These are phyloP conservation scores for Poa pratensis DNA, from an alignment of 176 grass and related monocot genomes.

Conservation along the genomic window DNA sequence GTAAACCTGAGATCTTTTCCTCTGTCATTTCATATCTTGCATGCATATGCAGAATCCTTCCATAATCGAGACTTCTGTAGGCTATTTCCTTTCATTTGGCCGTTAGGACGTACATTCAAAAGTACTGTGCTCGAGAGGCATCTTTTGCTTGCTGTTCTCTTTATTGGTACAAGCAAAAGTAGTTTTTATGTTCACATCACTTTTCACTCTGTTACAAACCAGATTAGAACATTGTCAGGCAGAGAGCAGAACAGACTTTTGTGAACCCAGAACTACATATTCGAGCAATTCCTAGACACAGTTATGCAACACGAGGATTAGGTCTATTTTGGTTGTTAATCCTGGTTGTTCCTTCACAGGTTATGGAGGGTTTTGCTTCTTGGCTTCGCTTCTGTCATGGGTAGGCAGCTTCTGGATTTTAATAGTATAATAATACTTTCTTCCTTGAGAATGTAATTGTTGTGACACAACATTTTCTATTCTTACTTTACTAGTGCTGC, in stretches of 20 bases:
- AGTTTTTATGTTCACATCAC: conserved; percentile 21
- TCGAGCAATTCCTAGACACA: conserved; percentile 20
- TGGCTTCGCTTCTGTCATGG: conserved; percentile 95
- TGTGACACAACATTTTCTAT: conserved; percentile 19
- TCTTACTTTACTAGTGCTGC: conserved; percentile 35
- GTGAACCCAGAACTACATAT: conserved; percentile 2
- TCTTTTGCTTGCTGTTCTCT: conserved; percentile 30
- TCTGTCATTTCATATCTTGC: conserved; percentile 4
- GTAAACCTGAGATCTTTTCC: not conserved
- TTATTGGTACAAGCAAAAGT: conserved; percentile 25
- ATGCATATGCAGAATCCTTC: conserved; percentile 4
- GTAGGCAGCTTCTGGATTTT: conserved; percentile 57
- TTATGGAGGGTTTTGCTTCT: conserved; percentile 95
- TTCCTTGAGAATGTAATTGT: conserved; percentile 36
- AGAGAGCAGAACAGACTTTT: not conserved
- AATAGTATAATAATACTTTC: conserved; percentile 33
- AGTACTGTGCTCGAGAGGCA: conserved; percentile 3
- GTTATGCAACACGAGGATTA: not conserved
- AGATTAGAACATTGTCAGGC: not conserved
- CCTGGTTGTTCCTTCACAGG: conserved; percentile 54
- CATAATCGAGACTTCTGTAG: conserved; percentile 1
- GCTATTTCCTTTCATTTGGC: conserved; percentile 24
- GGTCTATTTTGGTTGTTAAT: conserved; percentile 38
- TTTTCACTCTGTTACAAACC: conserved; percentile 21
- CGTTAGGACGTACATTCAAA: conserved; percentile 12